Evolutionary conservation across 2,329 filamentous ascomycete species (phyloP).

Genomic region (Nemania serpens): DNA sequence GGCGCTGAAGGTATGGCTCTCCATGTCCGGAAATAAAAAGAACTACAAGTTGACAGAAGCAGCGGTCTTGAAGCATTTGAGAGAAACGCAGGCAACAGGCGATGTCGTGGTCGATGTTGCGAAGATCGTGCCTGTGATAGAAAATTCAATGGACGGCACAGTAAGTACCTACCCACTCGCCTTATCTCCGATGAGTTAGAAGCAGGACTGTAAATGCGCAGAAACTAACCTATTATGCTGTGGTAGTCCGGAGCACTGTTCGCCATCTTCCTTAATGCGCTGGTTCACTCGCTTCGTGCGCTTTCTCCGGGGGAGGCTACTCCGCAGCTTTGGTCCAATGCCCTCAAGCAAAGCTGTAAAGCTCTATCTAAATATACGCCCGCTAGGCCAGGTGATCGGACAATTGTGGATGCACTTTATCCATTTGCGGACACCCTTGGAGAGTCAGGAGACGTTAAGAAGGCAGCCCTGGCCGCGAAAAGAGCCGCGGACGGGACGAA

Average conservation of each 20-base stretch:
- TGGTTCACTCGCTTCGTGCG: constrained; percentile 65
- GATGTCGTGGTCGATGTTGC: constrained; percentile 60
- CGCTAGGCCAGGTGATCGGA: constrained; percentile 85
- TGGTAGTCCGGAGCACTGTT: constrained; percentile 59
- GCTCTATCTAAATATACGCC: constrained; percentile 84
- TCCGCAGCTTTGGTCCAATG: constrained; percentile 59
- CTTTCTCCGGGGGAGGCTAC: constrained; percentile 48
- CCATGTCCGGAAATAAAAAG: background rate
- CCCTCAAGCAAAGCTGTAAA: constrained; percentile 71
- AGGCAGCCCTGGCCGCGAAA: constrained; percentile 76
- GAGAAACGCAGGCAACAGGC: constrained; percentile 50
- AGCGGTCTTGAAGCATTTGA: constrained; percentile 59
- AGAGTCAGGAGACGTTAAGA: constrained; percentile 66
- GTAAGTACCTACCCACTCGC: constrained; percentile 51
- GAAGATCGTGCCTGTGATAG: constrained; percentile 58
- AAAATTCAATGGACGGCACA: constrained; percentile 65
- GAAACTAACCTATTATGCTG: constrained; percentile 1
- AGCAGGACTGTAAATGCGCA: background rate
- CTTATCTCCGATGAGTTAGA: background rate
- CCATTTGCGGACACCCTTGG: constrained; percentile 80
- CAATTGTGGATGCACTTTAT: constrained; percentile 84
- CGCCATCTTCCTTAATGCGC: constrained; percentile 88
- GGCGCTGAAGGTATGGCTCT: constrained; percentile 71
- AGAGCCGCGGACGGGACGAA: constrained; percentile 83
- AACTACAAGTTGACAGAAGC: constrained; percentile 3